Base-by-base conservation (phyloP, 1,284 basidiomycete species). In the Gastroboletus turbinatus region DNA sequence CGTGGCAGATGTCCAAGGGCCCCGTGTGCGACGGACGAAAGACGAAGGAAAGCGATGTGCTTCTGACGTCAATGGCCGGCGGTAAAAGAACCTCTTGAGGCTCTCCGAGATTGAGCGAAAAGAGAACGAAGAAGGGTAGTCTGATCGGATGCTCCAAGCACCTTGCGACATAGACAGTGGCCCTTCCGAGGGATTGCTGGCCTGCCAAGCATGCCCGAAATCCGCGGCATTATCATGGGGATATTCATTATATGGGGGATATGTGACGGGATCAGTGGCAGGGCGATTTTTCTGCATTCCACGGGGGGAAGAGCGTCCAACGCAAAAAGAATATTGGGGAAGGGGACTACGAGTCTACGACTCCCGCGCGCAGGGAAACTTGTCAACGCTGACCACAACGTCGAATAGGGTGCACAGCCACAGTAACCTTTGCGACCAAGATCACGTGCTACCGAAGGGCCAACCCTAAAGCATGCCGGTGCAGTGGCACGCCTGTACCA, bases 201-300 rank as follows among this genome's bases (percentile, higher is more conserved):
- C 63, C 62, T 32, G 70, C 70, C 69, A 69, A 44, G 53, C 50
- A 56, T 53, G 47, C 33, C 57, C 67, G 11, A 53, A 51, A 52
- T 57, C 51, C 29, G 50, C 16, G 23, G 53, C 44, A 39, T 63
- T 47, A 55, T 61, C 48, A 33, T 62, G 55, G 29, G 27, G 62
- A 57, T 58, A 67, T 55, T 48, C 51, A 56, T 59, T 60, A 53
- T 62, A 38, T 39, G 59, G 32, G 23, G 59, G 50, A 59, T 72
- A 59, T 62, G 49, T 52, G 58, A 30, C 36, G 25, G 58, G 17
- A 43, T 55, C 55, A 5, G 50, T 45, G 33, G 25, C 16, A 9
- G 50, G 35, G 25, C 14, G 39, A 50, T 58, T 50, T 54, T 60
- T 47, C 38, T 67, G 60, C 70, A 72, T 69, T 45, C 64, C 63